A percentile compares a stretch with the other conserved stretches of the same genome.
These are phyloP conservation scores for Ochromonas danica DNA, from an alignment of 108 stramenopile species.

Conservation along the genomic window DNA sequence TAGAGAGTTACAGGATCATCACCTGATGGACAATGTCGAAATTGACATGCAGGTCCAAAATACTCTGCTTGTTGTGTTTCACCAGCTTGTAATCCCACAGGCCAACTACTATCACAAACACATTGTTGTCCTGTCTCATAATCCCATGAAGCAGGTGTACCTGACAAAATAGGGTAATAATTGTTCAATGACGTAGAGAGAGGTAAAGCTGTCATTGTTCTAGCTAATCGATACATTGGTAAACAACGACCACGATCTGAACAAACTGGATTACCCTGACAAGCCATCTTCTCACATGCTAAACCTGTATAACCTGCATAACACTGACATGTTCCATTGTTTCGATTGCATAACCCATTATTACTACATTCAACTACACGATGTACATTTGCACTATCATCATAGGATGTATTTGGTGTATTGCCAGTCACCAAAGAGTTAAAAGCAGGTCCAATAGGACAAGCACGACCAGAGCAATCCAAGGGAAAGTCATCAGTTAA, in stretches of 20 bases:
- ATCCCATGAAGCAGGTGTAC: slow-evolving; percentile 9
- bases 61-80: slow-evolving; percentile 33
- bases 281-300: slow-evolving; percentile 63
- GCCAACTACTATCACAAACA: slow-evolving; percentile 26
- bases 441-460: slow-evolving; percentile 8
- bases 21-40: slow-evolving; percentile 57
- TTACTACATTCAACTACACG: slow-evolving; percentile 34
- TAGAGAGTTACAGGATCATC: slow-evolving; percentile 57
- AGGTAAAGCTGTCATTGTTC: neutral
- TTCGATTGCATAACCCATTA: slow-evolving; percentile 53
- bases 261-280: slow-evolving; percentile 22
- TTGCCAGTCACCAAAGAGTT: neutral
- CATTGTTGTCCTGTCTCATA: neutral
- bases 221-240: neutral
- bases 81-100: neutral
- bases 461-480: slow-evolving; percentile 17
- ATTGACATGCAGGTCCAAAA: slow-evolving; percentile 33
- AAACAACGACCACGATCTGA: slow-evolving; percentile 12
- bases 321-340: slow-evolving; percentile 60
- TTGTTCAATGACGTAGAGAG: neutral
- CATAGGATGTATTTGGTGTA: neutral
- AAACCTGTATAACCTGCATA: slow-evolving; percentile 58
- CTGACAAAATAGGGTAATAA: neutral
- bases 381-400: neutral
- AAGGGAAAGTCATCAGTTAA: neutral